Evolutionary conservation across 2,329 filamentous ascomycete species (phyloP), one percentile per base, ranked within the genome.

Genomic region (Byssoonygena ceratinophila): DNA sequence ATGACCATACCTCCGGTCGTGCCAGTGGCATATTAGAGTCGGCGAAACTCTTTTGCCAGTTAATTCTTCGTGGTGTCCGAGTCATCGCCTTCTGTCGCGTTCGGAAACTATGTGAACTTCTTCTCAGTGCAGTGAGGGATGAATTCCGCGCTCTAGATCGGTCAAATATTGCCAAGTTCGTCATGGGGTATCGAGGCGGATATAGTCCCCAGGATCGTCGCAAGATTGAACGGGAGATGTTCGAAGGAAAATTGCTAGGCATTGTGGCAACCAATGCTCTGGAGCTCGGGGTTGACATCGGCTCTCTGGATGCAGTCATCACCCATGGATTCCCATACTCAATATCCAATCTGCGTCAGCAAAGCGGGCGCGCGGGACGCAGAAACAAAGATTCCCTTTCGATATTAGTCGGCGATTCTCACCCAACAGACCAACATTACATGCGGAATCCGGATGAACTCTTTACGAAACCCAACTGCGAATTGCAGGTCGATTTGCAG

Each of bases 361-460:
- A 98, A 67, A 95, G 88, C 61, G 92, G 92, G 12, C 81, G 92
- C 61, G 92, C 92, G 18, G 92, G 92, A 11, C 80, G 92, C 54
- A 79, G 91, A 55, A 96, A 96, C 64, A 94, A 87, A 63, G 92
- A 98, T 66, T 94, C 90, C 0, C 74, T 98, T 2, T 94, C 89
- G 0, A 81, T 98, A 1, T 73, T 98, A 0, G 81, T 98, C 0
- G 92, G 90, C 1, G 90, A 96, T 63, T 82, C 82, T 58, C 95
- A 92, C 59, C 83, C 90, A 2, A 88, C 87, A 0, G 92, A 98
- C 65, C 92, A 98, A 64, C 83, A 94, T 64, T 98, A 94, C 68
- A 98, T 98, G 92, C 82, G 87, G 56, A 94, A 97, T 58, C 92
- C 92, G 0, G 84, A 92, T 56, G 88, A 95, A 66, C 84, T 98